Evolutionary conservation across 2,329 filamentous ascomycete genomes (phyloP).

Genomic region (Trichoderma semiorbis): DNA sequence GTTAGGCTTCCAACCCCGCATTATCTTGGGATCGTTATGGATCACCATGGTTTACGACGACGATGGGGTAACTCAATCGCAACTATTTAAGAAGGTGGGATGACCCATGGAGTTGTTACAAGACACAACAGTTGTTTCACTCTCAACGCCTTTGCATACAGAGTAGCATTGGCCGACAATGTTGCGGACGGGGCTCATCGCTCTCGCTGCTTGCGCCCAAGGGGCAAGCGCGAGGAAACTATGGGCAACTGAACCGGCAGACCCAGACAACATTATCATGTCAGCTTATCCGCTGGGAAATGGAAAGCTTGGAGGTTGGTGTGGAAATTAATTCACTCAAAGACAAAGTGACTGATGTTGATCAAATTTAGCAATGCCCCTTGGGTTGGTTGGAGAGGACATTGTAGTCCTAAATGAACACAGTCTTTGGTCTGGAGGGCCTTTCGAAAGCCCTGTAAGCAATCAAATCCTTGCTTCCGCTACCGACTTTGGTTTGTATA

Average conservation of each 20-base stretch:
- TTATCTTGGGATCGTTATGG: background rate
- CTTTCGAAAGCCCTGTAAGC: constrained; percentile 20
- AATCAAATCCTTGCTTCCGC: too few relatives aligned
- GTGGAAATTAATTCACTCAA: background rate
- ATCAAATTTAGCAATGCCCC: constrained; percentile 19
- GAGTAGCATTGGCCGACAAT: background rate
- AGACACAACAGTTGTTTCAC: background rate
- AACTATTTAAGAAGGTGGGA: background rate
- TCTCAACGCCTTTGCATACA: background rate
- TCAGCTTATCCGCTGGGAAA: constrained; percentile 22
- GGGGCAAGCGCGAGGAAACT: background rate
- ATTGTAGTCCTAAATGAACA: constrained; percentile 20
- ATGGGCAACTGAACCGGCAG: constrained; percentile 9
- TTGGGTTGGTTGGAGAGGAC: constrained; percentile 19
- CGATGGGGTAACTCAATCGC: background rate
- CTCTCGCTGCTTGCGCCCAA: background rate
- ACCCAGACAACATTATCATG: constrained; percentile 20
- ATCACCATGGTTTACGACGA: background rate
- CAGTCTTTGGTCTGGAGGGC: constrained; percentile 23
- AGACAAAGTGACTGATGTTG: background rate
- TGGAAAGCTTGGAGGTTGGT: constrained; percentile 22
- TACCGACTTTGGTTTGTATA: background rate
- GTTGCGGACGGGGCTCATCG: background rate
- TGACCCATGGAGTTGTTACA: background rate
- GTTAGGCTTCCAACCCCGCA: background rate